A percentile compares a stretch with the other conserved stretches of the same genome.
phyloP scores from a whole-genome alignment of 768 basidiomycete genomes.

The Xerocomus potaroensis region DNA sequence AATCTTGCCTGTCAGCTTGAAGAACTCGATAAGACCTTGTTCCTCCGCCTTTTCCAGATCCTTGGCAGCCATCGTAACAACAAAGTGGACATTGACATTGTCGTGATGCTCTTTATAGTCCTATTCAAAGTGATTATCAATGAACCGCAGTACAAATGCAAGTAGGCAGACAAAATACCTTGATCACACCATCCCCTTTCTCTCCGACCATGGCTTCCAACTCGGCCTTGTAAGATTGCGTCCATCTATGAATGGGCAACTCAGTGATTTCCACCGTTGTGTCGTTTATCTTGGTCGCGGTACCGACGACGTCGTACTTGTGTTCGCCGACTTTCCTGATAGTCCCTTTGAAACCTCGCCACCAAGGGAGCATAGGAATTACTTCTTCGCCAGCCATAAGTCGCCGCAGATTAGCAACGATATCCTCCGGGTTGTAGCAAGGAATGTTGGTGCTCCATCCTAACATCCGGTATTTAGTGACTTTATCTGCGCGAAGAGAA shows the following conservation, averaged over 20 bases:
- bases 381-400: constrained; percentile 83
- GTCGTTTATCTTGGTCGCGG: constrained; percentile 71
- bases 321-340: constrained; percentile 79
- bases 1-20: constrained; percentile 83
- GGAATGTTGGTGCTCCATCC: constrained; percentile 96
- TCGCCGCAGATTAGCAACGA: constrained; percentile 81
- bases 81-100: constrained; percentile 86
- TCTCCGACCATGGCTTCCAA: constrained; percentile 86
- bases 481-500: background rate
- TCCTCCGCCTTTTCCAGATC: constrained; percentile 83
- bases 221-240: constrained; percentile 86
- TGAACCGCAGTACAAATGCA: too few relatives aligned
- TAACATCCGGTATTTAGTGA: constrained; percentile 24
- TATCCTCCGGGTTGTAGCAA: constrained; percentile 87
- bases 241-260: constrained; percentile 94
- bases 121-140: constrained; percentile 48
- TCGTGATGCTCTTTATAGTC: constrained; percentile 98
- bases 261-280: constrained; percentile 95
- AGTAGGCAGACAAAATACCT: constrained; percentile 54
- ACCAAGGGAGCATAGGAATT: constrained; percentile 92
- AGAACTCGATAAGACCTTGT: constrained; percentile 86
- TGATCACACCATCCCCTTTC: constrained; percentile 76
- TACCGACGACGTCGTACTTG: constrained; percentile 80
- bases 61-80: constrained; percentile 73
- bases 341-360: constrained; percentile 89